Percentiles rank a stretch among this genome's conserved stretches.
Evolutionary conservation across 352 stramenopile genomes (phyloP).

Genomic region (Pythium monospermum): DNA sequence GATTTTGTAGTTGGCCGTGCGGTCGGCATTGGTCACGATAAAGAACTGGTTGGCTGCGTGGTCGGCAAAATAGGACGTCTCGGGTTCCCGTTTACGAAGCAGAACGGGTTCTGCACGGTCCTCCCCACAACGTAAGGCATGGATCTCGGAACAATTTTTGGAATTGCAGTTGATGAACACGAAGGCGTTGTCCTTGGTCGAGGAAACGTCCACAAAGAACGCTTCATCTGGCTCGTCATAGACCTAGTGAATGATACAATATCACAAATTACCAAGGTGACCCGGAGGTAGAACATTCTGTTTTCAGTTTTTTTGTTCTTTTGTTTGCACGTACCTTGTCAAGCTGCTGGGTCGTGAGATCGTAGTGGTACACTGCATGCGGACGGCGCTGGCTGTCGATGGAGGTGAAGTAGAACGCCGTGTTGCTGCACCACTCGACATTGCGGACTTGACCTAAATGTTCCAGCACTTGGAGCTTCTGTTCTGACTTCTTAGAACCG

Average conservation of each 20-base stretch:
- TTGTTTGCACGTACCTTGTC: slow-evolving; percentile 56
- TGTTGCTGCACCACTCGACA: slow-evolving; percentile 51
- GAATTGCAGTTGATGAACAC: slow-evolving; percentile 88
- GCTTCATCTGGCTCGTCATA: slow-evolving; percentile 73
- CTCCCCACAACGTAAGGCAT: slow-evolving; percentile 24
- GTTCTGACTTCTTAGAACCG: slow-evolving; percentile 27
- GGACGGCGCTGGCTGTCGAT: slow-evolving; percentile 60
- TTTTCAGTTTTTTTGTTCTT: too few species aligned
- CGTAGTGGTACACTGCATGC: slow-evolving; percentile 59
- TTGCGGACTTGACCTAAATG: slow-evolving; percentile 53
- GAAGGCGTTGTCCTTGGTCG: slow-evolving; percentile 75
- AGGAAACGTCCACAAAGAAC: slow-evolving; percentile 81
- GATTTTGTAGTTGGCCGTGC: slow-evolving; percentile 78
- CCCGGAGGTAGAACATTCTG: neutral
- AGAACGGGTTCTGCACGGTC: slow-evolving; percentile 14
- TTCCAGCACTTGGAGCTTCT: slow-evolving; percentile 28
- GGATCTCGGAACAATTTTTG: slow-evolving; percentile 84
- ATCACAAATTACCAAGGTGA: neutral
- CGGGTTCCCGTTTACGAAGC: slow-evolving; percentile 41
- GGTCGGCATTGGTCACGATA: slow-evolving; percentile 79
- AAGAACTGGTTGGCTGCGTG: slow-evolving; percentile 64
- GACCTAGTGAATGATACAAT: slow-evolving; percentile 26
- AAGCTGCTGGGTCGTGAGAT: slow-evolving; percentile 34
- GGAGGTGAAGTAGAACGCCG: slow-evolving; percentile 76
- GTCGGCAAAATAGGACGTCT: slow-evolving; percentile 84